Evolutionary conservation across 192 early-diverging fungal species (phyloP).

Genomic region (Mortierella claussenii): DNA sequence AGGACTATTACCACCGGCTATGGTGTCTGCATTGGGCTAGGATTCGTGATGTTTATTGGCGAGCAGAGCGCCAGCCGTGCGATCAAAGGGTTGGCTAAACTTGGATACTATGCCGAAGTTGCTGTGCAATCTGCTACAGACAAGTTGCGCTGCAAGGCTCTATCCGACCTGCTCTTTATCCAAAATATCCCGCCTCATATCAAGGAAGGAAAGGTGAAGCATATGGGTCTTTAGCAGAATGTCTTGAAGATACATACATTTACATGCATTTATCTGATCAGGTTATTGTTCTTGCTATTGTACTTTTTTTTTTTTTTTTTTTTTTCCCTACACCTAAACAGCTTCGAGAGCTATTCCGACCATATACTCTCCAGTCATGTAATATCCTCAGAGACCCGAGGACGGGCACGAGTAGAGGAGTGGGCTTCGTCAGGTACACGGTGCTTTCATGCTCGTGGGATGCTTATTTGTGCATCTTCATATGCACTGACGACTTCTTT

Average conservation of each 20-base stretch:
- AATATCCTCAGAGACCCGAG: conserved; percentile 33
- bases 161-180: conserved; percentile 41
- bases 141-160: conserved; percentile 42
- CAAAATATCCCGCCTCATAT: conserved; percentile 45
- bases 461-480: not conserved
- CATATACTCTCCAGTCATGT: conserved; percentile 18
- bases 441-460: not conserved
- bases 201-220: conserved; percentile 46
- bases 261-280: no score
- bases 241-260: no score
- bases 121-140: conserved; percentile 44
- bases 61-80: conserved; percentile 28
- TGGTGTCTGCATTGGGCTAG: conserved; percentile 40
- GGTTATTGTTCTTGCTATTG: no score
- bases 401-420: conserved; percentile 36
- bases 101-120: conserved; percentile 45
- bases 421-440: conserved; percentile 40
- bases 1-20: conserved; percentile 34
- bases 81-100: conserved; percentile 26
- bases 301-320: not conserved
- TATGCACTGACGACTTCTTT: no score
- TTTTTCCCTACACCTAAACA: not conserved
- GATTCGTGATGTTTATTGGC: conserved; percentile 46
- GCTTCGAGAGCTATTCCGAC: conserved; percentile 39
- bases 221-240: no score